Percentiles rank a stretch among this genome's conserved stretches.
Conservation (phyloP, 257 asterid genomes). For the Solanum chiquidenum region DNA sequence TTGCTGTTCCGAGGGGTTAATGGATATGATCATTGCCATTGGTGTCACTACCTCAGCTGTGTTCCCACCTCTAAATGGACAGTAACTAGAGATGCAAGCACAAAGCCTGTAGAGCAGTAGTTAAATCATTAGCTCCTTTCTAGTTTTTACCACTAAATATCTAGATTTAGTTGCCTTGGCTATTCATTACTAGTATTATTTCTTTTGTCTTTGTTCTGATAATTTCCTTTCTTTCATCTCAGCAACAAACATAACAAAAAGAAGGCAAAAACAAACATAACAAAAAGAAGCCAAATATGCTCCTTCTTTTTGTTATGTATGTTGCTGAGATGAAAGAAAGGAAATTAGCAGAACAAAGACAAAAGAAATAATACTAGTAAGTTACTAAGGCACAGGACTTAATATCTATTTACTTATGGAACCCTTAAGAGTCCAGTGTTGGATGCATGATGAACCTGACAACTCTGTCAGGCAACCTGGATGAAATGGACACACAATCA, state of each 20-base stretch:
- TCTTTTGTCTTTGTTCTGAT: too few species aligned
- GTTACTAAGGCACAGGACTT: neutral
- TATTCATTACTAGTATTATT: too few species aligned
- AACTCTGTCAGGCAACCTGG: slow-evolving; percentile 10
- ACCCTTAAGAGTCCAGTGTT: neutral
- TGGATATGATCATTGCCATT: slow-evolving; percentile 57
- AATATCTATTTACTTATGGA: neutral
- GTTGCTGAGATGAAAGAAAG: neutral
- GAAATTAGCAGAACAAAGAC: neutral
- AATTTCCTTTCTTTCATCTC: neutral
- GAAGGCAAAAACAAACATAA: too few species aligned
- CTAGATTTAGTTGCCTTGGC: neutral
- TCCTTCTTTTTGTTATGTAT: neutral
- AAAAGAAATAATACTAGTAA: neutral
- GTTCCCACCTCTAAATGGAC: slow-evolving; percentile 71
- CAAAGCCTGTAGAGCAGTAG: neutral
- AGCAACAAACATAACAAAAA: too few species aligned
- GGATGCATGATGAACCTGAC: neutral
- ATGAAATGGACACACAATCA: slow-evolving; percentile 19
- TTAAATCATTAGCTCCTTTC: neutral
- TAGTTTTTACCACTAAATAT: neutral
- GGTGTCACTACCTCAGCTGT: slow-evolving; percentile 74
- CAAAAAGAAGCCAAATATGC: too few species aligned
- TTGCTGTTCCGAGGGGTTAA: slow-evolving; percentile 68
- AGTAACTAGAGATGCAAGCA: slow-evolving; percentile 8